These are phyloP conservation scores for Globisporangium sylvaticum DNA, from an alignment of 352 stramenopile genomes.

Conservation along the genomic window DNA sequence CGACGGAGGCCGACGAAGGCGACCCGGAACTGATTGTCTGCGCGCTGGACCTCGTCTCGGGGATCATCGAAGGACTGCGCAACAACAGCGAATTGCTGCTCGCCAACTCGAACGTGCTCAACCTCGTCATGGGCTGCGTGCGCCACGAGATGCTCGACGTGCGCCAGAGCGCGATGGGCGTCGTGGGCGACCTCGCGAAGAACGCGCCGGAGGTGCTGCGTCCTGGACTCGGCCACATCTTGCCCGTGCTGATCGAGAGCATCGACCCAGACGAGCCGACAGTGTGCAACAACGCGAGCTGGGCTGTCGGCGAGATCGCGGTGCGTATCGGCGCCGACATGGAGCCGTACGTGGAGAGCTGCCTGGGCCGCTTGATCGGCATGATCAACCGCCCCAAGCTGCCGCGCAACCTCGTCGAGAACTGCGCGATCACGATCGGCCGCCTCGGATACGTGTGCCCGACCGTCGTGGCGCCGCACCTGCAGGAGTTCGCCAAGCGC, in stretches of 20 bases:
- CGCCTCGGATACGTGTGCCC: slow-evolving; percentile 86
- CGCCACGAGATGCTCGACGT: slow-evolving; percentile 86
- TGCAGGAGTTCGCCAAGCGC: slow-evolving; percentile 85
- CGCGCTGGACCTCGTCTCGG: slow-evolving; percentile 85
- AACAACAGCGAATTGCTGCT: slow-evolving; percentile 75
- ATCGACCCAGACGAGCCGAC: slow-evolving; percentile 85
- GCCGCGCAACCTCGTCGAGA: slow-evolving; percentile 86
- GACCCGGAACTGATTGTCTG: slow-evolving; percentile 89
- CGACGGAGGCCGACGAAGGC: slow-evolving; percentile 76
- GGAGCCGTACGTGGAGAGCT: slow-evolving; percentile 74
- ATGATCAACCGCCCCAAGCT: slow-evolving; percentile 89
- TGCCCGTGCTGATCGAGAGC: slow-evolving; percentile 86
- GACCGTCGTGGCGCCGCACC: slow-evolving; percentile 67
- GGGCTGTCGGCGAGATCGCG: slow-evolving; percentile 88
- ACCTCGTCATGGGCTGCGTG: slow-evolving; percentile 85
- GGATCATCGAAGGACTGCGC: slow-evolving; percentile 85
- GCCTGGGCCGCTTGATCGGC: slow-evolving; percentile 61
- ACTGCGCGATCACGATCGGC: slow-evolving; percentile 89
- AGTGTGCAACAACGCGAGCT: slow-evolving; percentile 92
- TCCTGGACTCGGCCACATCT: slow-evolving; percentile 66
- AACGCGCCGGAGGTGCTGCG: slow-evolving; percentile 65
- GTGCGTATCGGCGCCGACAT: slow-evolving; percentile 83
- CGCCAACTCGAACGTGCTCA: slow-evolving; percentile 80
- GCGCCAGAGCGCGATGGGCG: slow-evolving; percentile 86
- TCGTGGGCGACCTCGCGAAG: slow-evolving; percentile 88